These are phyloP conservation scores for Vitis labrusca DNA, from an alignment of 164 flowering plant species.

Conservation along the genomic window DNA sequence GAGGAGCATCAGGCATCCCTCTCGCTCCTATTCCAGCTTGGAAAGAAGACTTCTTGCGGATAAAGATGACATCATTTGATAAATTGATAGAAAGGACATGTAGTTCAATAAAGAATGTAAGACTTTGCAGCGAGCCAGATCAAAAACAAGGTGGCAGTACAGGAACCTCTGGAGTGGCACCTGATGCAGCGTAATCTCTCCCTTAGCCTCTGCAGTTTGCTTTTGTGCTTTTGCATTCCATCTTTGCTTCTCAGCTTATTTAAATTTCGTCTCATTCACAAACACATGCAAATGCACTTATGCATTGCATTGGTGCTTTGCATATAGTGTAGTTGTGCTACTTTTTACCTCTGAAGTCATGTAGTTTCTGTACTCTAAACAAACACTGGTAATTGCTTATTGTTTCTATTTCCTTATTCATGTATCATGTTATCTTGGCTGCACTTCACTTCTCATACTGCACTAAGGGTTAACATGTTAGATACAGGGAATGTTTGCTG, in stretches of 20 bases:
- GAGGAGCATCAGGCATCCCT: conserved; percentile 23
- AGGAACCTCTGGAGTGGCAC: conserved; percentile 82
- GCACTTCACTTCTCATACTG: too few species aligned
- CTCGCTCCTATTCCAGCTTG: conserved; percentile 89
- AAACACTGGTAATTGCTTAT: too few species aligned
- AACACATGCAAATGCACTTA: too few species aligned
- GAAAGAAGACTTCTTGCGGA: conserved; percentile 73
- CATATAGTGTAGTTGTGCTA: too few species aligned
- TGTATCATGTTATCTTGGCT: too few species aligned
- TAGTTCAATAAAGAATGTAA: conserved; percentile 76
- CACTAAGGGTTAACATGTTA: too few species aligned
- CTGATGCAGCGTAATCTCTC: conserved; percentile 91
- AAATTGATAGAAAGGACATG: conserved; percentile 84
- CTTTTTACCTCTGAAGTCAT: too few species aligned
- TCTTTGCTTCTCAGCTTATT: background rate
- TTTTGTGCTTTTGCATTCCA: background rate
- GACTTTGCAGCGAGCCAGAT: conserved; percentile 80
- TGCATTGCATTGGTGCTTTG: too few species aligned
- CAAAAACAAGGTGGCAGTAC: conserved; percentile 52
- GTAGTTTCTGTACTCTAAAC: too few species aligned
- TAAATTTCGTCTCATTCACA: conserved; percentile 1
- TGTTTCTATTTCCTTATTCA: too few species aligned
- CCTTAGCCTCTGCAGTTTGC: conserved; percentile 8
- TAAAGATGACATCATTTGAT: conserved; percentile 87
- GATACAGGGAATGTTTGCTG: too few species aligned